Evolutionary conservation across 2,329 filamentous ascomycete species (phyloP), one percentile per base, ranked within the genome.

Genomic region (Verticillium isaacii): DNA sequence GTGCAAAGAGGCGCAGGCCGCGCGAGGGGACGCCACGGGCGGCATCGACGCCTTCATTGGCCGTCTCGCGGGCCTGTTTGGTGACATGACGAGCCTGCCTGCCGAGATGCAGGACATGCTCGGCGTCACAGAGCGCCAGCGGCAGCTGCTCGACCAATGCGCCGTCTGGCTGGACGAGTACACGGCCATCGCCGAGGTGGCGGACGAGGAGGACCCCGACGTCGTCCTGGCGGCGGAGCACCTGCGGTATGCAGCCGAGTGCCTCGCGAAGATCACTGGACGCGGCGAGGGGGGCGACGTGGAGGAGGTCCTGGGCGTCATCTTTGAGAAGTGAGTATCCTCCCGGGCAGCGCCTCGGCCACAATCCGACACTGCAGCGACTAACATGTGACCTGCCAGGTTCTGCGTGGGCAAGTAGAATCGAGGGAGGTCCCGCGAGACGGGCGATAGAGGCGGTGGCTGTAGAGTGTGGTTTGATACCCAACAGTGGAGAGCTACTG

Each of bases 221-320:
- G 89, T 97, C 57, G 94, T 97, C 7, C 83, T 96, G 32, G 93
- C 93, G 12, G 95, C 95, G 0, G 95, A 99, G 75, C 87, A 93
- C 71, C 80, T 99, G 61, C 88, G 95, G 54, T 87, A 86, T 66
- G 93, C 93, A 14, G 93, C 92, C 1, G 85, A 89, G 59, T 89
- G 87, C 65, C 80, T 97, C n/a, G 90, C 92, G 2, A 86, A 88
- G 62, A 96, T 98, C 68, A 98, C 93, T 1, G 95, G 95, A 0
- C 86, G 86, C 61, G 93, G 93, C 1, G 91, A 93, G 68, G 85
- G 85, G 50, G 91, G 93, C 2, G 94, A 98, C 74, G 92, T 98
- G 17, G 94, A 99, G 73, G 95, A 98, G 72, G 92, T 99, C 8
- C 78, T 99, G 55, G 95, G 95, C 0, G 93, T 99, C 25, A 93